A percentile compares a stretch with the other conserved stretches of the same genome.
Evolutionary conservation across 768 basidiomycete species (phyloP).

Genomic region (Agrocybe chaxingu): DNA sequence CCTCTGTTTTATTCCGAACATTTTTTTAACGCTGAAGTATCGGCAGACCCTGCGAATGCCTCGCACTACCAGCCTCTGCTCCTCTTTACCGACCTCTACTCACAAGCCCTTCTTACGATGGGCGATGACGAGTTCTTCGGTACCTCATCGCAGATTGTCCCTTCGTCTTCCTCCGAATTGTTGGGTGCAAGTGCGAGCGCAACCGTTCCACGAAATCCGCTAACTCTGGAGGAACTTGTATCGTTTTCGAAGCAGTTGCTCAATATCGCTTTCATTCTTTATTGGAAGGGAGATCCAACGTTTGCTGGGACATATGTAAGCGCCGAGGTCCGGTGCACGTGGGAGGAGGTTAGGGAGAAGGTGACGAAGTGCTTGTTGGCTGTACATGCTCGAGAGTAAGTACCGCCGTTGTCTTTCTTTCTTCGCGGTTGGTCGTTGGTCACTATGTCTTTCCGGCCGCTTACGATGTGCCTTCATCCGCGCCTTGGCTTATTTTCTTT

Average conservation of each 20-base stretch:
- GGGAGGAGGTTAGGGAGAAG: conserved; percentile 72
- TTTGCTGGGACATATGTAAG: conserved; percentile 17
- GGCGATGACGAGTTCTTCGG: conserved; percentile 97
- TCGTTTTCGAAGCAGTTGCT: conserved; percentile 75
- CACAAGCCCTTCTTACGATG: conserved; percentile 83
- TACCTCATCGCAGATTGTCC: conserved; percentile 7
- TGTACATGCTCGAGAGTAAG: conserved; percentile 88
- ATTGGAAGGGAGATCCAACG: conserved; percentile 41
- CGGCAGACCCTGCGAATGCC: conserved; percentile 40
- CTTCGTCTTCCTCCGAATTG: too few species aligned
- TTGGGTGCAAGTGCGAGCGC: conserved; percentile 7
- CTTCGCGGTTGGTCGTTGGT: not conserved
- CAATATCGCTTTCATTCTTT: conserved; percentile 79
- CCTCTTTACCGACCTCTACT: conserved; percentile 78
- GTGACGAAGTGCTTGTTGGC: conserved; percentile 76
- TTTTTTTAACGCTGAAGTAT: too few species aligned
- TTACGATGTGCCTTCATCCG: not conserved
- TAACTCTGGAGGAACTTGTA: conserved; percentile 77
- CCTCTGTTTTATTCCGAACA: too few species aligned
- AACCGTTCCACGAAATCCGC: conserved; percentile 56
- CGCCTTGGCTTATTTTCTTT: not conserved
- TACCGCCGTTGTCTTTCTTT: conserved; percentile 5
- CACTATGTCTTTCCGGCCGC: not conserved
- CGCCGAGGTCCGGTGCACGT: conserved; percentile 41
- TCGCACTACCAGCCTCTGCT: conserved; percentile 67